Evolutionary conservation across 345 rosid species (phyloP), one percentile per base, ranked within the genome.

Genomic region (Ceriops zippeliana): DNA sequence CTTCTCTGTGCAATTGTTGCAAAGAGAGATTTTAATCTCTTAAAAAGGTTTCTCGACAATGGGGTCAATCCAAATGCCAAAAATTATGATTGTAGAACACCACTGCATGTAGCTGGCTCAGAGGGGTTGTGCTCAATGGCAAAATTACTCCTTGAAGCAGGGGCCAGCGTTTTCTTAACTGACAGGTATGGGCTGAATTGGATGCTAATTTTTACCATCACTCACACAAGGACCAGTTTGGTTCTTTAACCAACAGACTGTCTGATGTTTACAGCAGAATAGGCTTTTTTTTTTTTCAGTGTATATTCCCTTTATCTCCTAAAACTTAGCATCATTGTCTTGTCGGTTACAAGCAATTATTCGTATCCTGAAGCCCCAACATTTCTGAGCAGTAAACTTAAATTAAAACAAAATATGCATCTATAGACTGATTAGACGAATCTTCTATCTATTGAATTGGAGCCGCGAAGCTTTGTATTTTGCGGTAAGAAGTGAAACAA

Each of bases 81-180:
- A 78, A 88, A 83, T 66, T 90, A 85, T 73, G 98, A 92, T 77
- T 69, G 68, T 58, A 80, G 96, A 69, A 89, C 98, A 19, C 83
- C 96, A 28, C 89, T 92, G 65, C 96, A 92, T 57, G 61, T 92
- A 1, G 98, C 98, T 79, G 88, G 91, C 32, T 84, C 98, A 4
- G 91, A 86, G 77, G 93, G 93, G 16, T 70, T 73, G 16, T 74
- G 79, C 71, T 62, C 78, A 10, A 64, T 79, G 38, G 90, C 87
- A 51, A 78, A 63, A 51, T 76, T 79, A 34, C 89, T 92, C 37
- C 60, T 92, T 13, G 81, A 85, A 67, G 84, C 91, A 52, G 89
- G 93, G 74, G 96, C 89, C n/a, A 83, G 84, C 67, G 84, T 90
- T 76, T 68, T 90, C 47, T 75, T 84, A 28, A 90, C 79, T 67